Evolutionary conservation across 2,329 filamentous ascomycete genomes (phyloP).

Genomic region (Rutstroemia sp.): DNA sequence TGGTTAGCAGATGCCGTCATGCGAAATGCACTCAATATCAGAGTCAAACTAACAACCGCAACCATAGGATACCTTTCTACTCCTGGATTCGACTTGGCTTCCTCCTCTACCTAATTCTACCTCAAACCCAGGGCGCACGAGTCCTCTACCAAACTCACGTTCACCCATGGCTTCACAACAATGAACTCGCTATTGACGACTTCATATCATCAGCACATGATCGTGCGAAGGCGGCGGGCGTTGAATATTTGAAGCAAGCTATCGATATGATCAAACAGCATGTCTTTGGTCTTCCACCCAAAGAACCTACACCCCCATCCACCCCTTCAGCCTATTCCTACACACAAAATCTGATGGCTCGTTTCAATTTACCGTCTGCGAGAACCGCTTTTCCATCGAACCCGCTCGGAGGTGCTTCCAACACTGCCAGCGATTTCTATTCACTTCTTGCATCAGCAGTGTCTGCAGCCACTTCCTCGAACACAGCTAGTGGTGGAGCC

Average conservation of each 20-base stretch:
- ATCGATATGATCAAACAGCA: conserved; percentile 68
- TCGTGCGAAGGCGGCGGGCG: conserved; percentile 65
- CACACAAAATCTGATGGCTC: conserved; percentile 72
- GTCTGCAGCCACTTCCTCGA: conserved; percentile 36
- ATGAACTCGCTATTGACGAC: conserved; percentile 83
- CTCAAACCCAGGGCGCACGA: conserved; percentile 89
- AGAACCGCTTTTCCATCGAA: conserved; percentile 40
- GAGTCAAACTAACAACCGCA: conserved; percentile 1
- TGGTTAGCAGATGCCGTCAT: conserved; percentile 45
- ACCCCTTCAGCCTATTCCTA: conserved; percentile 48
- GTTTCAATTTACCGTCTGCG: conserved; percentile 76
- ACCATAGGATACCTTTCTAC: conserved; percentile 77
- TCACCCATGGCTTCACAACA: conserved; percentile 79
- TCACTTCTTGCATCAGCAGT: conserved; percentile 69
- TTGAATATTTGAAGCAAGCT: conserved; percentile 65
- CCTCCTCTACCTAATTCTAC: conserved; percentile 92
- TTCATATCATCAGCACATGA: conserved; percentile 80
- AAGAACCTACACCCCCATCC: conserved; percentile 36
- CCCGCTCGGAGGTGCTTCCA: conserved; percentile 33
- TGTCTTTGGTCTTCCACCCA: conserved; percentile 68
- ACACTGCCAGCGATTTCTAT: conserved; percentile 60
- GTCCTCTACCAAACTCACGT: conserved; percentile 78
- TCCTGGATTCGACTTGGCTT: conserved; percentile 80
- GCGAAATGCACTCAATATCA: neutral
- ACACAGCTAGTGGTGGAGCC: conserved; percentile 24